Conservation (phyloP, 2,329 filamentous ascomycete genomes). For the Neofusicoccum sp. region DNA sequence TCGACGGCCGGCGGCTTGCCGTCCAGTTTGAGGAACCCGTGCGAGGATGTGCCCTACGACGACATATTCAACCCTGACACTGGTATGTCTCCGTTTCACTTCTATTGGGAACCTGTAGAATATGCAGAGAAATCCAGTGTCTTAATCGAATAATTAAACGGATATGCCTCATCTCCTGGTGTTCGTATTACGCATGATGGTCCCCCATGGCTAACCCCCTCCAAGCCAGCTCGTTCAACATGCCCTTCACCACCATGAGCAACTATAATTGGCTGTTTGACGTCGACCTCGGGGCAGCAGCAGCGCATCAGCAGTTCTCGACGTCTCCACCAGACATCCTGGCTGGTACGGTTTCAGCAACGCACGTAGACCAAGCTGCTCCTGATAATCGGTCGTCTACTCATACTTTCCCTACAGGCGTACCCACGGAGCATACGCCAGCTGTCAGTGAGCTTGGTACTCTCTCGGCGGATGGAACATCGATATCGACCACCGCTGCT, state of each 20-base stretch:
- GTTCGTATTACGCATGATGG: background rate
- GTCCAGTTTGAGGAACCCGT: constrained; percentile 25
- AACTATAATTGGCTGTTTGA: constrained; percentile 65
- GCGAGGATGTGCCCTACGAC: constrained; percentile 43
- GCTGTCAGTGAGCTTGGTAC: constrained; percentile 12
- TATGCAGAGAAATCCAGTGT: constrained; percentile 1
- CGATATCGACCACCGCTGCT: background rate
- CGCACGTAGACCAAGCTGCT: constrained; percentile 20
- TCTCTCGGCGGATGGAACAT: constrained; percentile 1
- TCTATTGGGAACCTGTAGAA: constrained; percentile 8
- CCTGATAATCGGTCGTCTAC: constrained; percentile 16
- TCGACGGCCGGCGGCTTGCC: constrained; percentile 29
- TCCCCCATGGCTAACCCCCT: constrained; percentile 10
- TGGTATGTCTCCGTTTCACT: constrained; percentile 28
- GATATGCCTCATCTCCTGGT: background rate
- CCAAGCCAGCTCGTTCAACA: constrained; percentile 60
- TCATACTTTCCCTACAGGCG: constrained; percentile 19
- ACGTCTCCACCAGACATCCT: constrained; percentile 23
- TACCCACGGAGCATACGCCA: constrained; percentile 18
- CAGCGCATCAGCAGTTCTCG: constrained; percentile 20
- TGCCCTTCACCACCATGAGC: constrained; percentile 61
- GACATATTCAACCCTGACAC: constrained; percentile 61
- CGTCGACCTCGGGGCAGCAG: constrained; percentile 34
- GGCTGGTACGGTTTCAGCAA: constrained; percentile 26
- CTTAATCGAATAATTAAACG: constrained; percentile 8